Base-by-base conservation (phyloP, 2,329 filamentous ascomycete genomes). In the Monilinia aucupariae region DNA sequence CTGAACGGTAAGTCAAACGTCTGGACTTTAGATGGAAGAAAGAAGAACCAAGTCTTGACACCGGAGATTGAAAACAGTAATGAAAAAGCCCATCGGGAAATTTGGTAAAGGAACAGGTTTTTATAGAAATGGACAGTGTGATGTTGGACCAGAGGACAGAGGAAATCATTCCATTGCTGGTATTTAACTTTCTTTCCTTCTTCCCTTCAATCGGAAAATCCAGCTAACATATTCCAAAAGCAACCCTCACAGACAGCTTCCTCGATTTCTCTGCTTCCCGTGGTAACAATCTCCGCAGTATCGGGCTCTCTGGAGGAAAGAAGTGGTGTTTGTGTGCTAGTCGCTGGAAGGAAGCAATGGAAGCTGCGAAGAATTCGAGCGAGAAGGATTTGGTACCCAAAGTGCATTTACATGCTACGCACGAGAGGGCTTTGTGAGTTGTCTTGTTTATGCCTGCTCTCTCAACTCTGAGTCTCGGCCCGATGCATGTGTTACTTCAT, bases 291-390 rank as follows among this genome's bases (percentile, higher is more conserved):
- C 75, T 87, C 41, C 78, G 82, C 30, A 69, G 73, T 6, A 77
- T 78, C 25, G 84, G 84, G 3, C 77, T 87, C 61, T 81, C 77
- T 25, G 80, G 76, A 15, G 84, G 84, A 9, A 85, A 83, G 69
- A 83, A 82, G 71, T 87, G 85, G 83, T 87, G 85, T 72, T 74
- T 87, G 6, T 87, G 85, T 69, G 83, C 83, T 3, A 76, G 73
- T 13, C 74, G 84, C 51, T 87, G 83, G 82, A 80, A 81, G 68
- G 83, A 87, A 71, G 85, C 83, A 1, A 50, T 72, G 12, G 67
- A 68, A 5, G 59, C 65, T 27, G 68, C 66, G 2, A 61, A 67
- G 25, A 61, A 32, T 13, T 55, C 53, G 2, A 41, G 41, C 3
- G 54, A 43, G 15, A 45, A 59, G 25, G 41, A 34, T 47, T 59